Percentiles rank a stretch among this genome's conserved stretches.
These are phyloP conservation scores for Hypoxylon sp. DNA, from an alignment of 2,329 filamentous ascomycete genomes.

Conservation along the genomic window DNA sequence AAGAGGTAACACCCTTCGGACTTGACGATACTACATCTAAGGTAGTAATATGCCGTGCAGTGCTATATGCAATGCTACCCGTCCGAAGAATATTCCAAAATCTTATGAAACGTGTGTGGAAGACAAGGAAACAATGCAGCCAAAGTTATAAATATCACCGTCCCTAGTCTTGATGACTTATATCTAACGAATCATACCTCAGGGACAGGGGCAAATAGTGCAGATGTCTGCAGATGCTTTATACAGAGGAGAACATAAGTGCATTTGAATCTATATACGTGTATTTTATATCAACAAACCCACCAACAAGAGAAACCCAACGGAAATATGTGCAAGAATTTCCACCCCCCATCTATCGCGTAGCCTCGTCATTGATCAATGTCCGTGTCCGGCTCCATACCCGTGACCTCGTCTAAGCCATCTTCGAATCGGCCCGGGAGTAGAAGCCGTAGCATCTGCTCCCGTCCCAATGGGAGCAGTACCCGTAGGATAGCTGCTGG, in stretches of 20 bases:
- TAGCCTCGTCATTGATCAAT: background rate
- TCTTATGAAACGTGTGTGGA: background rate
- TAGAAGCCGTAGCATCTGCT: constrained; percentile 1
- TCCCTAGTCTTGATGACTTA: background rate
- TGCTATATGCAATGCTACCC: background rate
- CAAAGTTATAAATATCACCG: background rate
- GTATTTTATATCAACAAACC: background rate
- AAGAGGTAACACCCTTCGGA: background rate
- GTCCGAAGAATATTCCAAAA: background rate
- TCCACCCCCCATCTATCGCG: background rate
- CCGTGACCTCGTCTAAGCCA: constrained; percentile 38
- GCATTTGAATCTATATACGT: background rate
- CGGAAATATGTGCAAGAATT: constrained; percentile 7
- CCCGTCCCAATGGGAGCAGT: constrained; percentile 25
- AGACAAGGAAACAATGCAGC: background rate
- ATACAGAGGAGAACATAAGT: background rate
- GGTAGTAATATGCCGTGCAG: too few relatives aligned
- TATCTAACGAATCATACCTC: background rate
- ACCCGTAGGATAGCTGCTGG: constrained; percentile 33
- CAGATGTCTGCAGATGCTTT: background rate
- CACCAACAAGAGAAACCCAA: background rate
- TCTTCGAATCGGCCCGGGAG: constrained; percentile 28
- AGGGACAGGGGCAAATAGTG: background rate
- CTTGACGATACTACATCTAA: background rate
- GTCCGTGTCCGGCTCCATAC: constrained; percentile 29